Conservation (phyloP, 805 yeast genomes). For the Zygotorulaspora sp. region DNA sequence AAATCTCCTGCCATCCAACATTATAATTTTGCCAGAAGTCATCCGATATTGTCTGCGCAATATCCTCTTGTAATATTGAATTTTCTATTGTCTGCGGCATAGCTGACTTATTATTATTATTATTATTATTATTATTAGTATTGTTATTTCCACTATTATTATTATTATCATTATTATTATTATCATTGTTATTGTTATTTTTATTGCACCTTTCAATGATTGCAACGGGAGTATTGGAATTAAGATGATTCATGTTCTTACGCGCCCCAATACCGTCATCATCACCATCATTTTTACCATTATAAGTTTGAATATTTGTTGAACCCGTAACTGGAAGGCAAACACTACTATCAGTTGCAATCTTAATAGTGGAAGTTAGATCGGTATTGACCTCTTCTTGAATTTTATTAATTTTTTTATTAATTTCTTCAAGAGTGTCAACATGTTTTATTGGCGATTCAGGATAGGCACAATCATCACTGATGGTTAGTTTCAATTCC, state of each 20-base stretch:
- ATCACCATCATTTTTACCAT: too few relatives aligned
- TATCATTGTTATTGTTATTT: not conserved
- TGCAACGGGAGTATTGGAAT: too few relatives aligned
- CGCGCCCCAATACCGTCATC: not conserved
- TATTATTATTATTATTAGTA: too few relatives aligned
- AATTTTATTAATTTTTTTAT: not conserved
- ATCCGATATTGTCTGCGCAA: conserved; percentile 21
- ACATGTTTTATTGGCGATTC: not conserved
- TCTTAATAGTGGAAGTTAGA: not conserved
- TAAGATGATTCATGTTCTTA: too few relatives aligned
- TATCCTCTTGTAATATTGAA: conserved; percentile 6
- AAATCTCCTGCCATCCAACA: conserved; percentile 22
- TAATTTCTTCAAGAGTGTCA: not conserved
- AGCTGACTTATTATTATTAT: not conserved
- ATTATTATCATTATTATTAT: too few relatives aligned
- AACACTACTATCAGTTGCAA: too few relatives aligned
- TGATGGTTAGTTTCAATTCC: too few relatives aligned
- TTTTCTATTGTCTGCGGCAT: not conserved
- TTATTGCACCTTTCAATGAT: too few relatives aligned
- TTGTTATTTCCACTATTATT: not conserved
- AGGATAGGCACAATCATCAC: too few relatives aligned
- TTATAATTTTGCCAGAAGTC: conserved; percentile 28
- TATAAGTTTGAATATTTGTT: too few relatives aligned
- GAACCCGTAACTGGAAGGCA: too few relatives aligned
- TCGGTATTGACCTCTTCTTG: not conserved